Conservation (phyloP, 2,329 filamentous ascomycete species). For the Fusarium setosum region DNA sequence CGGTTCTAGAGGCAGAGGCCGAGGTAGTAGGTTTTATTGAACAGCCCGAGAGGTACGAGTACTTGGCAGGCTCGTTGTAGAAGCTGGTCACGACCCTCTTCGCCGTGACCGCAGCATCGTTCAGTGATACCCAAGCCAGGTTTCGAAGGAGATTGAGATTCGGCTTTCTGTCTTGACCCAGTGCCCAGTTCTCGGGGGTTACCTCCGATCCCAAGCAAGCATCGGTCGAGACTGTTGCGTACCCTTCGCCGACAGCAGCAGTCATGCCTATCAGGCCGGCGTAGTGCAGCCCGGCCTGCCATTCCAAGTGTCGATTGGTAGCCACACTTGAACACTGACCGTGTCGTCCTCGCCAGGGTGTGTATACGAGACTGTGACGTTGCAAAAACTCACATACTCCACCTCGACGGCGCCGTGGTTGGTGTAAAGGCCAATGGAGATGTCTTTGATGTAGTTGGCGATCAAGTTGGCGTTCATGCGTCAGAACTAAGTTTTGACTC, state of each 20-base stretch:
- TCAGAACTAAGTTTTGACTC: too few relatives aligned
- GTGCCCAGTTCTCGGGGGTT: background rate
- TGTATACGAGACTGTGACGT: slow-evolving; percentile 1
- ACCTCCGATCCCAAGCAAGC: background rate
- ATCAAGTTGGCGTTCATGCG: too few relatives aligned
- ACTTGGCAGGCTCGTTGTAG: background rate
- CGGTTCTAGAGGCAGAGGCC: too few relatives aligned
- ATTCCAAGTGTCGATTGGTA: slow-evolving; percentile 6
- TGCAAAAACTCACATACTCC: background rate
- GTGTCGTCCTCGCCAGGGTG: background rate
- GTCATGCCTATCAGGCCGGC: slow-evolving; percentile 2
- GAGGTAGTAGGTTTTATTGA: too few relatives aligned
- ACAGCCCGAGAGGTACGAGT: slow-evolving; percentile 16
- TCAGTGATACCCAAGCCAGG: background rate
- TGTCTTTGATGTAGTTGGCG: too few relatives aligned
- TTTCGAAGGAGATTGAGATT: background rate
- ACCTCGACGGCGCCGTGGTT: too few relatives aligned
- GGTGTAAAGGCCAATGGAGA: too few relatives aligned
- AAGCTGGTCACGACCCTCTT: background rate
- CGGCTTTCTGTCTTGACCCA: background rate
- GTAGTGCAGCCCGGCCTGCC: slow-evolving; percentile 6
- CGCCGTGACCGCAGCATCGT: background rate
- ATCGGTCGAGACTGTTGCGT: background rate
- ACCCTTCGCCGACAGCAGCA: background rate
- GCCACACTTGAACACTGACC: background rate